phyloP scores from a whole-genome alignment of 2,329 filamentous ascomycete genomes.

The Eutypa lata region DNA sequence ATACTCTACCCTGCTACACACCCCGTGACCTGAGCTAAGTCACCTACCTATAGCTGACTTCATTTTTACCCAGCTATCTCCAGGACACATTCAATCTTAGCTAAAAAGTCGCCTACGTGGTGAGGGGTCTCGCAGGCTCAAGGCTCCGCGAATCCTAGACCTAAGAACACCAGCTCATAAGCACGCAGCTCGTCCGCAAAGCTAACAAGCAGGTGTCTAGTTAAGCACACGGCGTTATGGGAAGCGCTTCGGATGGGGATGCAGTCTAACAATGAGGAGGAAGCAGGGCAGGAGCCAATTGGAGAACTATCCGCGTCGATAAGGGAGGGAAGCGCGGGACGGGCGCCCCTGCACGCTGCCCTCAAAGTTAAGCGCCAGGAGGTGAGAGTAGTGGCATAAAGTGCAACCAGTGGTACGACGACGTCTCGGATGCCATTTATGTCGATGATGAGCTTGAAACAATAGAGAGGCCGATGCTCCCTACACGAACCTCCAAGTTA shows the following conservation, averaged over 20 bases:
- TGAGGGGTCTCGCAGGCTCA: constrained; percentile 32
- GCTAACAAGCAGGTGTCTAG: constrained; percentile 57
- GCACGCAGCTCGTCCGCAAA: constrained; percentile 40
- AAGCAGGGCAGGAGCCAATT: constrained; percentile 32
- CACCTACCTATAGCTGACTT: no score
- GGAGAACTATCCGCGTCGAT: constrained; percentile 33
- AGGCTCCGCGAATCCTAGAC: constrained; percentile 41
- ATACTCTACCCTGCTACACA: no score
- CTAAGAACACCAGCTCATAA: constrained; percentile 48
- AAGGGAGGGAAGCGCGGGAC: constrained; percentile 29
- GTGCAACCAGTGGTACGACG: constrained; percentile 46
- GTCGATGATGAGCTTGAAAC: constrained; percentile 20
- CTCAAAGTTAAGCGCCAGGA: constrained; percentile 50
- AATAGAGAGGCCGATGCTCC: constrained; percentile 26
- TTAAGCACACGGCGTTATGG: constrained; percentile 47
- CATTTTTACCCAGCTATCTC: background rate
- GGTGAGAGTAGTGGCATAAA: constrained; percentile 34
- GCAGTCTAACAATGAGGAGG: constrained; percentile 31
- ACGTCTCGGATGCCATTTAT: constrained; percentile 36
- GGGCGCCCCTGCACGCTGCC: constrained; percentile 34
- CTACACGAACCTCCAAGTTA: constrained; percentile 22
- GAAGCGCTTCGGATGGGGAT: constrained; percentile 42
- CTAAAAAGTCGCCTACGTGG: constrained; percentile 52
- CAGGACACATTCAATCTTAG: constrained; percentile 54
- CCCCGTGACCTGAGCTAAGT: no score